Conservation (phyloP, 306 rosid genomes). For the Argentina anserina region DNA sequence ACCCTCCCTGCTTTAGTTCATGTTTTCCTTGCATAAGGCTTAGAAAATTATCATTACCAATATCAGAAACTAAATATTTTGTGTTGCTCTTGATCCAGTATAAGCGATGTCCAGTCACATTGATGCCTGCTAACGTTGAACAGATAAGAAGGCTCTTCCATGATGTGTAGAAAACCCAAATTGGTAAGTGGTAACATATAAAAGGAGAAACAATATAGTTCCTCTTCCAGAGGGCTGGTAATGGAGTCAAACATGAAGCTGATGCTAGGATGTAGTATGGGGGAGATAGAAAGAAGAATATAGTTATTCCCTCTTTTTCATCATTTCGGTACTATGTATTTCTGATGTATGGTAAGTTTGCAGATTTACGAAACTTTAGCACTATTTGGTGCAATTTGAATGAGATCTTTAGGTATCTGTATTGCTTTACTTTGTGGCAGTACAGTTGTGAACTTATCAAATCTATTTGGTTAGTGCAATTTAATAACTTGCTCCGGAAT, state of each 20-base stretch:
- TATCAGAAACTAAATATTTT: background rate
- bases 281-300: background rate
- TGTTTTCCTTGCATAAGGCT: background rate
- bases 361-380: background rate
- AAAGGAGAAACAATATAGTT: background rate
- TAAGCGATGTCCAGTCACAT: slow-evolving; percentile 87
- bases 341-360: background rate
- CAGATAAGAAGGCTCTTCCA: slow-evolving; percentile 94
- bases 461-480: background rate
- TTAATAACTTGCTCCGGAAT: background rate
- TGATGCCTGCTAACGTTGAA: slow-evolving; percentile 68
- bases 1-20: background rate
- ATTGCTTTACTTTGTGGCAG: background rate
- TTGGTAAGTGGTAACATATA: background rate
- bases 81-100: slow-evolving; percentile 43
- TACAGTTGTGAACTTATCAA: background rate
- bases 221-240: background rate
- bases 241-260: background rate
- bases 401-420: background rate
- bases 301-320: background rate
- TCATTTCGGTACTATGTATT: background rate
- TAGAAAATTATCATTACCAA: background rate
- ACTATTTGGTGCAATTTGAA: background rate
- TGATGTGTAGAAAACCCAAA: slow-evolving; percentile 52
- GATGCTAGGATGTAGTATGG: background rate